phyloP scores from a whole-genome alignment of 2,329 filamentous ascomycete genomes.

The Alternaria sp. region DNA sequence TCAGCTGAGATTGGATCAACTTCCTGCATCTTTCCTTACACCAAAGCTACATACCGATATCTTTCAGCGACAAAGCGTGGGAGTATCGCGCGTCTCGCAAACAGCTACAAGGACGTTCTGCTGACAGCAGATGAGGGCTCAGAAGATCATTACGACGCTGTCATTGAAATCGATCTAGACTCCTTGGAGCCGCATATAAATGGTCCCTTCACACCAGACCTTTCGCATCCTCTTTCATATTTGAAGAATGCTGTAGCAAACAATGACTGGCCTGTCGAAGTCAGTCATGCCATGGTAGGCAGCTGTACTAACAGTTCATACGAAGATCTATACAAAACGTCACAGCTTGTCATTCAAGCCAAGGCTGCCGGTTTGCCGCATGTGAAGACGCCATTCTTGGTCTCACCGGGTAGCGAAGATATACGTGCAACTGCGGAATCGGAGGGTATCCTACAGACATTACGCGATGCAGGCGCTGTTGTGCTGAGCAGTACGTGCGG shows the following conservation, averaged over 20 bases:
- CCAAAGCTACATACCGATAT: constrained; percentile 27
- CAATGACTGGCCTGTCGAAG: constrained; percentile 41
- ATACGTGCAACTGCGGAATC: constrained; percentile 45
- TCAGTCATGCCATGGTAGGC: constrained; percentile 45
- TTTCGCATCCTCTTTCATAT: constrained; percentile 44
- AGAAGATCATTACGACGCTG: constrained; percentile 41
- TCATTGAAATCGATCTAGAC: constrained; percentile 49
- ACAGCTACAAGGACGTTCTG: constrained; percentile 32
- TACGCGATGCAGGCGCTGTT: constrained; percentile 35
- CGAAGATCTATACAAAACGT: constrained; percentile 47
- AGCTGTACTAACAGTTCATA: constrained; percentile 47
- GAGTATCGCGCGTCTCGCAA: constrained; percentile 32
- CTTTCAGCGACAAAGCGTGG: constrained; percentile 40
- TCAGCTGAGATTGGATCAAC: constrained; percentile 51
- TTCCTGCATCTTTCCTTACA: constrained; percentile 50
- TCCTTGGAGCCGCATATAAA: constrained; percentile 49
- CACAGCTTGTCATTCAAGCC: constrained; percentile 41
- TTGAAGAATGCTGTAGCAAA: constrained; percentile 35
- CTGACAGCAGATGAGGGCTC: constrained; percentile 41
- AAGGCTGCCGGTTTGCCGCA: constrained; percentile 37
- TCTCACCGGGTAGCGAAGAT: constrained; percentile 49
- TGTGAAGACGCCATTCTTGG: constrained; percentile 42
- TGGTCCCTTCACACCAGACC: constrained; percentile 49
- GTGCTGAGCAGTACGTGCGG: constrained; percentile 48
- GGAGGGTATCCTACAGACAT: constrained; percentile 36